phyloP scores from a whole-genome alignment of 2,329 filamentous ascomycete genomes.

The Colletotrichum euphorbiae region DNA sequence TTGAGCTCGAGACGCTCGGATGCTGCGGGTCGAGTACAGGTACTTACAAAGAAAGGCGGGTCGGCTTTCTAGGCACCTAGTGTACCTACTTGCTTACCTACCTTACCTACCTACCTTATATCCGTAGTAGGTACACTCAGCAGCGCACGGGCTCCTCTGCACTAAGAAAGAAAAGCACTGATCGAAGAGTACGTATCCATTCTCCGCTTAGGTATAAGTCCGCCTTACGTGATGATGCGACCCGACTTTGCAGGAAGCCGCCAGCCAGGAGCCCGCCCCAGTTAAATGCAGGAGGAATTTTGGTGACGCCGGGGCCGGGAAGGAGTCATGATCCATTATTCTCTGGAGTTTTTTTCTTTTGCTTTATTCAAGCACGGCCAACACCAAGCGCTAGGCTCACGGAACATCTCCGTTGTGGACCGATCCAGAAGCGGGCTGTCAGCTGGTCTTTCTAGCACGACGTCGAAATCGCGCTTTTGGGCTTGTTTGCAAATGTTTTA shows the following conservation, averaged over 20 bases:
- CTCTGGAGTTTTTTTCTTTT: not conserved
- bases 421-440: constrained; percentile 29
- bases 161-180: constrained; percentile 17
- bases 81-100: too few relatives aligned
- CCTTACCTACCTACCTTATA: too few relatives aligned
- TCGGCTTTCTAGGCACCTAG: too few relatives aligned
- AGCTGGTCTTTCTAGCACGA: not conserved
- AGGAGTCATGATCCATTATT: constrained; percentile 30
- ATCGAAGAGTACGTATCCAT: constrained; percentile 13
- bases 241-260: constrained; percentile 11
- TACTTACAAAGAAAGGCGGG: constrained; percentile 18
- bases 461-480: not conserved
- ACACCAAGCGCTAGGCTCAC: constrained; percentile 1
- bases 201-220: not conserved
- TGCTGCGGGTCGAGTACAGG: constrained; percentile 36
- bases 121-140: too few relatives aligned
- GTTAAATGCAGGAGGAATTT: not conserved
- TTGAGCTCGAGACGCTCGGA: constrained; percentile 27
- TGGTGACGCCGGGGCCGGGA: constrained; percentile 25
- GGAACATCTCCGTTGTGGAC: constrained; percentile 38
- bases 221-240: constrained; percentile 39
- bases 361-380: not conserved
- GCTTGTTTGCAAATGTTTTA: constrained; percentile 12
- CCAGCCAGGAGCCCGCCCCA: constrained; percentile 7
- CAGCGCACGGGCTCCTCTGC: constrained; percentile 6